phyloP scores from a whole-genome alignment of 352 stramenopile species.

The Pythium phragmiticola region DNA sequence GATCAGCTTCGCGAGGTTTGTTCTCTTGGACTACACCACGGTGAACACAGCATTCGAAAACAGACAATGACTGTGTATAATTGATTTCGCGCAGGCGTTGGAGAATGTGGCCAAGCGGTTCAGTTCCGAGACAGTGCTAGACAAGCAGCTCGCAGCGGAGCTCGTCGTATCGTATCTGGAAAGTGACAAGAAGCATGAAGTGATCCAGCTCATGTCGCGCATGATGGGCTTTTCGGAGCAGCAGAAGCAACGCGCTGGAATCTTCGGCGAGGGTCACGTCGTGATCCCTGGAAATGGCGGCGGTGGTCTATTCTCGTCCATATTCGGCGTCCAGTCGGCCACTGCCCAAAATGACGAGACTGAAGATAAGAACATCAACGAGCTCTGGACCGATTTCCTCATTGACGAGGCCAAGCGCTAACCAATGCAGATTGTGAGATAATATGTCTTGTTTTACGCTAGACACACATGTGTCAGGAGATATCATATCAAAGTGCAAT shows the following conservation, averaged over 20 bases:
- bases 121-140: conserved; percentile 50
- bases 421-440: not conserved
- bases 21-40: not conserved
- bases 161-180: conserved; percentile 77
- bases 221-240: conserved; percentile 80
- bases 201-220: conserved; percentile 65
- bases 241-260: conserved; percentile 60
- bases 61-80: too few relatives aligned
- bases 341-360: not conserved
- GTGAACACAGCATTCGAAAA: too few relatives aligned
- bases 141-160: conserved; percentile 70
- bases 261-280: conserved; percentile 33
- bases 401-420: conserved; percentile 46
- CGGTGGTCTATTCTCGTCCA: conserved; percentile 64
- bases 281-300: conserved; percentile 57
- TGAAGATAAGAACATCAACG: conserved; percentile 64
- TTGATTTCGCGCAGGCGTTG: conserved; percentile 35
- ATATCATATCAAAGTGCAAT: too few relatives aligned
- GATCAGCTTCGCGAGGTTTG: conserved; percentile 66
- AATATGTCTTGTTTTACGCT: too few relatives aligned
- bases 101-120: conserved; percentile 61
- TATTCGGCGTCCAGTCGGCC: conserved; percentile 39
- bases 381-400: conserved; percentile 72
- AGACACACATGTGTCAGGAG: too few relatives aligned
- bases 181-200: conserved; percentile 67